Conservation (phyloP, 2,329 filamentous ascomycete species). For the Exophiala phaeomuriformis region DNA sequence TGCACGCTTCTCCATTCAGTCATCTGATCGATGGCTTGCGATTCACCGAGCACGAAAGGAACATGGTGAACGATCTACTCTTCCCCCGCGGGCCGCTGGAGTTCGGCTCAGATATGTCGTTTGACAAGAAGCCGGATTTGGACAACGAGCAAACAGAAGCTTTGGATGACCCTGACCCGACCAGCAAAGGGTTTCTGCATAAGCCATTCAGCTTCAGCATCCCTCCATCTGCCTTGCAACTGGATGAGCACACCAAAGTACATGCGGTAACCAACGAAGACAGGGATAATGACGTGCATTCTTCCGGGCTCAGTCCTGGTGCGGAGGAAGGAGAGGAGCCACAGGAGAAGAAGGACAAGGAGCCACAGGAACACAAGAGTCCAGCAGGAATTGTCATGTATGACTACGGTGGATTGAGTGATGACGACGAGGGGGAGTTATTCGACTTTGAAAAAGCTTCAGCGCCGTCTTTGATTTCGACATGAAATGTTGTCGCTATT, state of each 20-base stretch:
- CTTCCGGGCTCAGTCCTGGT: conserved; percentile 16
- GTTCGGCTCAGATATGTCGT: neutral
- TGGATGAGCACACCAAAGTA: neutral
- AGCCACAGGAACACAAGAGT: neutral
- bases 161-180: conserved; percentile 1
- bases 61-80: conserved; percentile 19
- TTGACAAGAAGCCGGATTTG: neutral
- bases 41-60: conserved; percentile 19
- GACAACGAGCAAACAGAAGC: neutral
- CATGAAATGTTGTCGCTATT: neutral
- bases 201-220: conserved; percentile 3
- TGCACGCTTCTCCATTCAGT: conserved; percentile 13
- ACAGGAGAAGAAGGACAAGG: conserved; percentile 1
- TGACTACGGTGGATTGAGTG: conserved; percentile 12
- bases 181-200: conserved; percentile 1
- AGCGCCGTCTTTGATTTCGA: neutral
- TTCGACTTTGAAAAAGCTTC: conserved; percentile 19
- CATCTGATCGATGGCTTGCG: conserved; percentile 18
- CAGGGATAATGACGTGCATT: conserved; percentile 14
- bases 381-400: conserved; percentile 14
- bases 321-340: conserved; percentile 2
- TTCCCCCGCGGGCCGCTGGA: neutral
- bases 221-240: neutral
- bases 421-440: conserved; percentile 20
- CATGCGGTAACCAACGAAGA: neutral